phyloP scores from a whole-genome alignment of 116 monocot species.

The Iris pallida region DNA sequence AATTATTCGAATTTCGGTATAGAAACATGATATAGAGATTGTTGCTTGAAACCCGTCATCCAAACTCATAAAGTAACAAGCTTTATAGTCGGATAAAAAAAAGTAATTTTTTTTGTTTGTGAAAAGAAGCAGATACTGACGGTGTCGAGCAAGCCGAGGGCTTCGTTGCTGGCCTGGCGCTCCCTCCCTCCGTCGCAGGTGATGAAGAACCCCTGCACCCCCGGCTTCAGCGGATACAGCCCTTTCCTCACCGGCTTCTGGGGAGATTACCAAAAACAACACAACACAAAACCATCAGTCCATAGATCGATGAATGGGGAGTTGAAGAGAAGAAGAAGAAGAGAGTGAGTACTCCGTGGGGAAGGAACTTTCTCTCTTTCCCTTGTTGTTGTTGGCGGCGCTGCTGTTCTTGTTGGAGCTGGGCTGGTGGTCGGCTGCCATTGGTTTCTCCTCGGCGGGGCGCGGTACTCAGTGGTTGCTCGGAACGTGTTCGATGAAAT shows the following conservation, averaged over 20 bases:
- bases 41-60: not conserved
- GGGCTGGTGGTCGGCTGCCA: constrained; percentile 40
- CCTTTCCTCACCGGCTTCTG: constrained; percentile 82
- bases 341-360: constrained; percentile 42
- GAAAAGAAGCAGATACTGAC: constrained; percentile 19
- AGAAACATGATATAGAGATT: not conserved
- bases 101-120: no score
- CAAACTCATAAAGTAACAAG: not conserved
- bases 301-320: not conserved
- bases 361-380: constrained; percentile 83
- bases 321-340: not conserved
- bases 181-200: constrained; percentile 97
- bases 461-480: no score
- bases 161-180: constrained; percentile 80
- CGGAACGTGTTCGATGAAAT: no score
- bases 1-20: no score
- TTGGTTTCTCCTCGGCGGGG: constrained; percentile 3
- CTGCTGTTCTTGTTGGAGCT: constrained; percentile 3
- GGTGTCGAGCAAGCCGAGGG: constrained; percentile 66
- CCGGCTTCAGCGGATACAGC: constrained; percentile 60
- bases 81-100: not conserved
- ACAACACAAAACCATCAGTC: not conserved
- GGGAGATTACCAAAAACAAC: not conserved
- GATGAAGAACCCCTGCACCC: constrained; percentile 92
- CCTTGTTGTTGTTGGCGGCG: constrained; percentile 28